A percentile compares a stretch with the other conserved stretches of the same genome.
Conservation (phyloP, 441 rosid species). For the Gossypium gossypioides region DNA sequence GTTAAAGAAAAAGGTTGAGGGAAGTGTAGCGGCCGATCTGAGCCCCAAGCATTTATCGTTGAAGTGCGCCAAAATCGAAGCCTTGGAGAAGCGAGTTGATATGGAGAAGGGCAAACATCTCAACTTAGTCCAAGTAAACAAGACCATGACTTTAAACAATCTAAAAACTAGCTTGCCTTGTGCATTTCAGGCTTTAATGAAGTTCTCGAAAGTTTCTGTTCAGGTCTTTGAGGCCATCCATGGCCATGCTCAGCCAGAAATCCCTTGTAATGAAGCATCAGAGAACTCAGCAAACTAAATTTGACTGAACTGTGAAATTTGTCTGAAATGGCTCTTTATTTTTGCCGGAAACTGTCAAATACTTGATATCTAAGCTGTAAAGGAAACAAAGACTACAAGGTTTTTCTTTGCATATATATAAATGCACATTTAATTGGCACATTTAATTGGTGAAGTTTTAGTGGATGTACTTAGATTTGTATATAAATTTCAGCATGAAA, state of each 20-base stretch:
- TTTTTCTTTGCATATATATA: too few relatives aligned
- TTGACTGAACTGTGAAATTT: background rate
- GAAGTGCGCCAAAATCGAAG: slow-evolving; percentile 56
- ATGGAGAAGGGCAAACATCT: slow-evolving; percentile 47
- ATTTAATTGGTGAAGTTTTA: too few relatives aligned
- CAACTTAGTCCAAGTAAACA: slow-evolving; percentile 42
- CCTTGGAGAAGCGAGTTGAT: slow-evolving; percentile 44
- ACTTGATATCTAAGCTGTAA: too few relatives aligned
- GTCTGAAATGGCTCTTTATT: background rate
- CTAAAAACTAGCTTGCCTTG: slow-evolving; percentile 70
- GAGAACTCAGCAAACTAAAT: slow-evolving; percentile 24
- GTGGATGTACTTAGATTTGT: too few relatives aligned
- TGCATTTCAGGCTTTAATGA: slow-evolving; percentile 58
- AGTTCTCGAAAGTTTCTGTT: slow-evolving; percentile 47
- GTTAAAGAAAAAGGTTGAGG: slow-evolving; percentile 40
- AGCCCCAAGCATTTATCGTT: slow-evolving; percentile 61
- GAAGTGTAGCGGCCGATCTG: slow-evolving; percentile 15
- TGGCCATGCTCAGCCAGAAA: slow-evolving; percentile 22
- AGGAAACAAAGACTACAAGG: too few relatives aligned
- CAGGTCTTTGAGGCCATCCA: slow-evolving; percentile 49
- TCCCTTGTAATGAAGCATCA: slow-evolving; percentile 19
- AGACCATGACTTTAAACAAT: slow-evolving; percentile 54
- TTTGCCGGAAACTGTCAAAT: too few relatives aligned
- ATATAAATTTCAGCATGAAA: too few relatives aligned
- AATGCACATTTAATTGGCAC: too few relatives aligned